Base-by-base conservation (phyloP, 1,284 basidiomycete genomes). In the Wolfiporia cocos region DNA sequence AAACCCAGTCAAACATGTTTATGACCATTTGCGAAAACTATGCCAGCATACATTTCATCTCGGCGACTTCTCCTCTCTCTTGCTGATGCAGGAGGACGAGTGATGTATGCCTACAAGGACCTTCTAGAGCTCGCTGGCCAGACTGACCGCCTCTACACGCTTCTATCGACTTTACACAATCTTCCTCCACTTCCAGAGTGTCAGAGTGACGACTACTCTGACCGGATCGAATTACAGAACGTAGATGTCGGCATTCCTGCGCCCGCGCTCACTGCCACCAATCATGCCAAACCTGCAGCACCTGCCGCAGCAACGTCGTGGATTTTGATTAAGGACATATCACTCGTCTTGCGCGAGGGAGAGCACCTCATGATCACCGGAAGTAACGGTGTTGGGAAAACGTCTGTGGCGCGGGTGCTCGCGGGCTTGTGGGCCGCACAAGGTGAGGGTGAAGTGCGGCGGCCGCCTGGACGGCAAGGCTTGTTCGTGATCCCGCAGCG, bases 351-450 rank as follows among this genome's bases (percentile, higher is more conserved):
- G 42, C 71, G 71, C 40, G 72, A 79, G 11, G 89, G 90, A 4
- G 87, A 96, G 62, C 94, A 97, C 59, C 70, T 95, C 4, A 86
- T 97, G 76, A 92, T 98, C 56, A 95, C 92, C 0, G 94, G 94
- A 1, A 86, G 87, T 50, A 92, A 92, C 51, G 90, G 91, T 0
- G 90, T 95, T 1, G 95, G 95, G 0, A 98, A 99, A 70, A 95
- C 92, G 0, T 83, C 91, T 4, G 81, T 98, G 23, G 92, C 93
- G 1, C 76, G 94, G 7, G 87, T 99, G 6, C 68, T 97, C 3
- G 92, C 92, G 1, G 88, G 91, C 5, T 68, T 98, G 3, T 99
- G 94, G 94, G 74, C 77, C 0, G 70, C 76, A 52, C 77, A 59
- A 56, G 81, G 63, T 51, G 62, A 64, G 6, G 54, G 70, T 17